phyloP scores from a whole-genome alignment of 345 rosid species.

The Hevea brasiliensis region DNA sequence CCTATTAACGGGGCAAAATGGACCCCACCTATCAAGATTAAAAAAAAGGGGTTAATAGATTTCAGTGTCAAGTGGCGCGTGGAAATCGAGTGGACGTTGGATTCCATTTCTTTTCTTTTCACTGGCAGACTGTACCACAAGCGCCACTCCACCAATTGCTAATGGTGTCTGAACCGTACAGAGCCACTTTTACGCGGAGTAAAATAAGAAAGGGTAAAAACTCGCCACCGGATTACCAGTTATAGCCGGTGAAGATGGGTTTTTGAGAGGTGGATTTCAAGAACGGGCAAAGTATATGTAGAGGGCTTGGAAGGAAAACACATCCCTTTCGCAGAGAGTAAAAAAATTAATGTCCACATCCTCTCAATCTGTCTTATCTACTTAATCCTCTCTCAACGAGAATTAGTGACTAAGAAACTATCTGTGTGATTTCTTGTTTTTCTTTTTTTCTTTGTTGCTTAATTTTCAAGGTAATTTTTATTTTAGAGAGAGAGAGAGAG shows the following conservation, averaged over 20 bases:
- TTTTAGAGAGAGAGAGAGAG: neutral
- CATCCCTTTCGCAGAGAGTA: neutral
- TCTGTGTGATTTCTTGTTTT: neutral
- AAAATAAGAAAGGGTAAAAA: neutral
- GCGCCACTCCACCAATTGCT: conserved; percentile 2
- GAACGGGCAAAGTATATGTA: conserved; percentile 20
- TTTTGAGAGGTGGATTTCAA: neutral
- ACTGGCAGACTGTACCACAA: neutral
- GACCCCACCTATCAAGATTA: neutral
- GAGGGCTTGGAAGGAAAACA: neutral
- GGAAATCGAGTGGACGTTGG: neutral
- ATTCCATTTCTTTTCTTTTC: conserved; percentile 1
- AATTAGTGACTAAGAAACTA: conserved; percentile 5
- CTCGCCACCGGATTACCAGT: conserved; percentile 5
- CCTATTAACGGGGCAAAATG: neutral
- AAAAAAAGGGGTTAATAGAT: neutral
- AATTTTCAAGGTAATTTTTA: neutral
- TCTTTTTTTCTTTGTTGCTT: neutral
- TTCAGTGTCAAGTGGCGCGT: neutral
- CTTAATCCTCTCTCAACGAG: conserved; percentile 12
- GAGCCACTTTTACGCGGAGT: conserved; percentile 20
- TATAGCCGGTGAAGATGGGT: conserved; percentile 9
- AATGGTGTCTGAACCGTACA: conserved; percentile 1
- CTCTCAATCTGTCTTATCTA: conserved; percentile 29
- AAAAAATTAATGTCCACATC: conserved; percentile 42